A percentile compares a stretch with the other conserved stretches of the same genome.
Evolutionary conservation across 805 yeast genomes (phyloP).

Genomic region (Barnettozyma salicaria): DNA sequence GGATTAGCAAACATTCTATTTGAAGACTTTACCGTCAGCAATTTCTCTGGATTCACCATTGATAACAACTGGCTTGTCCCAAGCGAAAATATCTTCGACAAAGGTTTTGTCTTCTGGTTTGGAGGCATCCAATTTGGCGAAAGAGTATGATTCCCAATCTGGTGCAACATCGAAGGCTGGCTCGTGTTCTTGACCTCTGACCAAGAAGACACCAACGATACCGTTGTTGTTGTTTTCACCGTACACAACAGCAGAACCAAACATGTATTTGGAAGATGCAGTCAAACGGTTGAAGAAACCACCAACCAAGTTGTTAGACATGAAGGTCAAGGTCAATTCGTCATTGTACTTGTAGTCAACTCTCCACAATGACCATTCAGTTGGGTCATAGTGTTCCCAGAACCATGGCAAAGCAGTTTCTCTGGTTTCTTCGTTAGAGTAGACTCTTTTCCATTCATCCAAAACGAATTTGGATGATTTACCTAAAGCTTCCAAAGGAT

Average conservation of each 20-base stretch:
- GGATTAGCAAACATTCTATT: slow-evolving; percentile 40
- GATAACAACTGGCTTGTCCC: slow-evolving; percentile 89
- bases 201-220: slow-evolving; percentile 88
- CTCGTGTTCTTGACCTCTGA: slow-evolving; percentile 85
- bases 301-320: slow-evolving; percentile 97
- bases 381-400: slow-evolving; percentile 91
- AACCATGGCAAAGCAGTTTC: slow-evolving; percentile 93
- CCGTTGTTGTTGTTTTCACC: slow-evolving; percentile 99
- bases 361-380: slow-evolving; percentile 93
- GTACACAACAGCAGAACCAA: slow-evolving; percentile 90
- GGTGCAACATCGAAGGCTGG: slow-evolving; percentile 99
- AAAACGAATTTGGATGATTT: slow-evolving; percentile 57
- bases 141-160: slow-evolving; percentile 94
- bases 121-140: slow-evolving; percentile 76
- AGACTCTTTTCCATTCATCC: slow-evolving; percentile 94
- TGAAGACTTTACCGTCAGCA: slow-evolving; percentile 96
- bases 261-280: slow-evolving; percentile 89
- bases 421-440: slow-evolving; percentile 97
- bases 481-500: slow-evolving; percentile 84
- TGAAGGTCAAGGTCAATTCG: slow-evolving; percentile 92
- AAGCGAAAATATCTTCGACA: slow-evolving; percentile 89
- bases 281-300: slow-evolving; percentile 95
- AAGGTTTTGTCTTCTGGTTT: slow-evolving; percentile 73
- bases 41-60: slow-evolving; percentile 81
- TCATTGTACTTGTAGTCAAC: slow-evolving; percentile 97